Base-by-base conservation (phyloP, 2,329 filamentous ascomycete genomes). In the Colletotrichum scovillei region DNA sequence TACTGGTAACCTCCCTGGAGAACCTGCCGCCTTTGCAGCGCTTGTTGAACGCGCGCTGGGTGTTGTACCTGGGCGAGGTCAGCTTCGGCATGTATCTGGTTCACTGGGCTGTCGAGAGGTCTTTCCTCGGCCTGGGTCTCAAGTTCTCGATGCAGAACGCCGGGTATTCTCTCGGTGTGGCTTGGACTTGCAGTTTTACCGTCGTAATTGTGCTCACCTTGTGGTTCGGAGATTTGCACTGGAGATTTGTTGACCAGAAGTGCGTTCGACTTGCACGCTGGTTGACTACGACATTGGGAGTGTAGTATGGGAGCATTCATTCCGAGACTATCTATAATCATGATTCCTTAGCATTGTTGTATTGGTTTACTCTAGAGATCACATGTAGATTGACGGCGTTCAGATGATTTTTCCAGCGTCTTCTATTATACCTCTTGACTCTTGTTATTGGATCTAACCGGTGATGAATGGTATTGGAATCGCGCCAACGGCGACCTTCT, bases 11-110 rank as follows among this genome's bases (percentile, higher is more conserved):
- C 28, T 59, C 72, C 14, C 26, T 75, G 5, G 60, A 74, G 8
- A 67, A 62, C 3, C 11, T 72, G 11, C 56, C 56, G 5, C 38
- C 86, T 86, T 82, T 92, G n/a, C 88, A 87, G 79, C 75, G 81
- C 5, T 89, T 91, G 77, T 91, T 92, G 75, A 90, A 91, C 79
- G 84, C 82, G 0, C 82, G 83, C 9, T 87, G 90, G 77, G 89
- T 87, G 77, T 90, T 91, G 77, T 91, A 91, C 73, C 84, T 93
- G 2, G 91, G 91, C 0, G 86, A 88, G 59, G 85, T 92, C 67
- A 92, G 90, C 0, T 93, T 88, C 78, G 85, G 88, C 1, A 81
- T 93, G 16, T 93, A 93, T 80, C 83, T 93, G 9, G 85, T 92
- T 9, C 91, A 93, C 75, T 92, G 91, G 0, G 24, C 46, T 11